Conservation (phyloP, 768 basidiomycete genomes). For the Pilatotrama ljubarskyi region DNA sequence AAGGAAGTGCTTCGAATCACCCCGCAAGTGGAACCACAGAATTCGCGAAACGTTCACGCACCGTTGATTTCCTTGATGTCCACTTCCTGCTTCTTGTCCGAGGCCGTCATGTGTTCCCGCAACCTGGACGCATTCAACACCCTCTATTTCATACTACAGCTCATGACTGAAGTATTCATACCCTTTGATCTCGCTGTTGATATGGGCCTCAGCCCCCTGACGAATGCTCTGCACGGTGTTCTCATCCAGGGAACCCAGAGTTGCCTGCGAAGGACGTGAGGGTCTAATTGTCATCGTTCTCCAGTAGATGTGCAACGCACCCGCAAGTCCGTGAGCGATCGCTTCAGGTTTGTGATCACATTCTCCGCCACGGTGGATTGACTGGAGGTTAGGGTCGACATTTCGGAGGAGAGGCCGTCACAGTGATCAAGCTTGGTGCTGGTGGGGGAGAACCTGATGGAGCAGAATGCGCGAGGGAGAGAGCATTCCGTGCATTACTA, state of each 20-base stretch:
- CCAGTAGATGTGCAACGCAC: not conserved
- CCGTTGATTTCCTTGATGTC: conserved; percentile 52
- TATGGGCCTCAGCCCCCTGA: conserved; percentile 40
- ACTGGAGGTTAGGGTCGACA: not conserved
- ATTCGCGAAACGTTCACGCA: too few species aligned
- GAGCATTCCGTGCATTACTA: too few species aligned
- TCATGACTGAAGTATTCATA: conserved; percentile 13
- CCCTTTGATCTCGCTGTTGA: conserved; percentile 43
- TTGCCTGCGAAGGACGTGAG: conserved; percentile 32
- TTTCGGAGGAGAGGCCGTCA: too few species aligned
- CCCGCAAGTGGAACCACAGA: too few species aligned
- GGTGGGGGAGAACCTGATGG: not conserved
- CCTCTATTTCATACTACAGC: too few species aligned
- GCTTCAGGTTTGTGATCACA: not conserved
- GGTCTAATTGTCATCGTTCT: not conserved
- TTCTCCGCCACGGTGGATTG: not conserved
- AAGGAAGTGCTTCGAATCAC: too few species aligned
- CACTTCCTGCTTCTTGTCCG: conserved; percentile 37
- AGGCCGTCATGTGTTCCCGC: not conserved
- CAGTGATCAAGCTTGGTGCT: too few species aligned
- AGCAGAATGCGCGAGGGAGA: not conserved
- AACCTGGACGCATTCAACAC: not conserved
- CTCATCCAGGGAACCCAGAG: conserved; percentile 45
- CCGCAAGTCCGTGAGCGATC: not conserved
- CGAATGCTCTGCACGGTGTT: conserved; percentile 46